A percentile compares a stretch with the other conserved stretches of the same genome.
These are phyloP conservation scores for Auricularia sp. DNA, from an alignment of 768 basidiomycete genomes.

Conservation along the genomic window DNA sequence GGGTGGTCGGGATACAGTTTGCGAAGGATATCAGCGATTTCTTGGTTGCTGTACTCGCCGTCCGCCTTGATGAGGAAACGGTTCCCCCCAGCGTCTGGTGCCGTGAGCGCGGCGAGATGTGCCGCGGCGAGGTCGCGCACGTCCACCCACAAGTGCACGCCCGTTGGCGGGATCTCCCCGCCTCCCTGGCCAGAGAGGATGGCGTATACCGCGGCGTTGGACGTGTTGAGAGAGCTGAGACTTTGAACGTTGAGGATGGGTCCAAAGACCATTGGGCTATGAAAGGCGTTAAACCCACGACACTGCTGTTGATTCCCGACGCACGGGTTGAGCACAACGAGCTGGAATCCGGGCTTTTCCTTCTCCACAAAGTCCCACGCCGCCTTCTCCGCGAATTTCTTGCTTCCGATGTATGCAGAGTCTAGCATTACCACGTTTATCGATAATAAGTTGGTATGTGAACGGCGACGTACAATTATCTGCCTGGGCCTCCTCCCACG, in stretches of 20 bases:
- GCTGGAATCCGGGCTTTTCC: slow-evolving; percentile 1
- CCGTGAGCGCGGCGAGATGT: slow-evolving; percentile 34
- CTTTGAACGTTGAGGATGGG: background rate
- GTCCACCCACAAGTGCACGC: background rate
- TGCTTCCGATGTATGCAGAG: background rate
- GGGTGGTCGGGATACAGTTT: background rate
- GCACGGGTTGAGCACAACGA: slow-evolving; percentile 1
- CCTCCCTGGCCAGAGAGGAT: background rate
- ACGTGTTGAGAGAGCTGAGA: background rate
- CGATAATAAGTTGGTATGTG: background rate
- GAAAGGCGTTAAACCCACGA: background rate
- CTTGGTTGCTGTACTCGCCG: background rate
- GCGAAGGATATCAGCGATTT: background rate
- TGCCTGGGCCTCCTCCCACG: background rate
- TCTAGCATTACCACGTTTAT: background rate
- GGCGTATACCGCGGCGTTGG: background rate
- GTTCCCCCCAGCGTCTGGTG: slow-evolving; percentile 42
- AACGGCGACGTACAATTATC: background rate
- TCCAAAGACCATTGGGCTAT: background rate
- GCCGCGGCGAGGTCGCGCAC: background rate
- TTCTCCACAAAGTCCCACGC: slow-evolving; percentile 3
- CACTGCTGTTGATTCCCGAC: background rate
- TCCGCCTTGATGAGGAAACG: slow-evolving; percentile 39
- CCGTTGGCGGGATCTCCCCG: background rate
- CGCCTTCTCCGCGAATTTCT: slow-evolving; percentile 2